A percentile compares a stretch with the other conserved stretches of the same genome.
Conservation (phyloP, 2,329 filamentous ascomycete genomes). For the Colletotrichum eremochloae region DNA sequence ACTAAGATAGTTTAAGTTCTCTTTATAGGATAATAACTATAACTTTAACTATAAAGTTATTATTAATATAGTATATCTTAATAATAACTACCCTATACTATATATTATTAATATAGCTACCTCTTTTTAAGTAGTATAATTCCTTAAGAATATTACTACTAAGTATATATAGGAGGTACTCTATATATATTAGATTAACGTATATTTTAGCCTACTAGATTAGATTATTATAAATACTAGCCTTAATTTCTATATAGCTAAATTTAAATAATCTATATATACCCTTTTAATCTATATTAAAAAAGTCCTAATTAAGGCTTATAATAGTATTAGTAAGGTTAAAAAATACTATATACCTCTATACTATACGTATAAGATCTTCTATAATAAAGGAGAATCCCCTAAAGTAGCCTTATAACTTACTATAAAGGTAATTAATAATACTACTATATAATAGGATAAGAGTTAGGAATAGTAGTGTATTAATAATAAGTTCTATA, state of each 20-base stretch:
- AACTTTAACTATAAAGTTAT: not conserved
- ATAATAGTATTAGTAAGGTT: not conserved
- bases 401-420: not conserved
- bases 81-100: not conserved
- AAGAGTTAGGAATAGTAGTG: no score
- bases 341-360: not conserved
- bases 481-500: no score
- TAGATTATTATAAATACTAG: no score
- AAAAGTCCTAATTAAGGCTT: no score
- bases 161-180: not conserved
- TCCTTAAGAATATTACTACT: not conserved
- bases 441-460: no score
- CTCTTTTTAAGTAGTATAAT: not conserved
- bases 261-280: no score
- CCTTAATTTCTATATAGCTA: no score
- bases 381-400: rapidly evolving
- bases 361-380: not conserved
- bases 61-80: not conserved
- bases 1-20: not conserved
- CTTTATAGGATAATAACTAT: slow-evolving; percentile 45
- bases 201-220: not conserved
- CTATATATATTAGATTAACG: not conserved
- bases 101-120: not conserved
- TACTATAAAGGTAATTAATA: not conserved
- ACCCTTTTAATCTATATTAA: no score